Conservation (phyloP, 768 basidiomycete genomes). For the Auricularia sp. region DNA sequence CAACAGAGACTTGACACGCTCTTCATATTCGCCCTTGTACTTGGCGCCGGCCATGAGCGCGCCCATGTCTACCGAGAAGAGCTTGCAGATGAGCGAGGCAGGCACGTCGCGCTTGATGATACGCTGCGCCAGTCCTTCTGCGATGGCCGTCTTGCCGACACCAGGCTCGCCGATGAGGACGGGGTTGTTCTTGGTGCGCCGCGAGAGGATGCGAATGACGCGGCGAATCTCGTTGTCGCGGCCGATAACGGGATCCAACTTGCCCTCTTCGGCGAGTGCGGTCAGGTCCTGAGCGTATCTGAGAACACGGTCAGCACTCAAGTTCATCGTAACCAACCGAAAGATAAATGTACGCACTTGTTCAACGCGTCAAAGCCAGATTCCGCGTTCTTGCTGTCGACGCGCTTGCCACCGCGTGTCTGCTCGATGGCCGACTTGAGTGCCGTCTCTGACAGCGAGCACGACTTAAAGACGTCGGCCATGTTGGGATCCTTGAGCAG, state of each 20-base stretch:
- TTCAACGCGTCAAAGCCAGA: constrained; percentile 86
- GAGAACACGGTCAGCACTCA: neutral
- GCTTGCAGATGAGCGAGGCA: constrained; percentile 53
- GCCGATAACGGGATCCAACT: constrained; percentile 92
- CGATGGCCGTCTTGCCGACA: constrained; percentile 92
- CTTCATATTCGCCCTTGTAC: constrained; percentile 95
- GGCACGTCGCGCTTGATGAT: constrained; percentile 93
- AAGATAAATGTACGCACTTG: constrained; percentile 34
- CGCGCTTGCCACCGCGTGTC: constrained; percentile 69
- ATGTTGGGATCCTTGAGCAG: constrained; percentile 68
- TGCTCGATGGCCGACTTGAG: constrained; percentile 72
- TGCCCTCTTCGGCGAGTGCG: constrained; percentile 78
- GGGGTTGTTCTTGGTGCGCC: constrained; percentile 90
- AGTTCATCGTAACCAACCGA: neutral
- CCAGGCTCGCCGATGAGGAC: constrained; percentile 92
- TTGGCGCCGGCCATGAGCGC: constrained; percentile 88
- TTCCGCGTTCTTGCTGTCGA: constrained; percentile 81
- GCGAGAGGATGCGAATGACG: constrained; percentile 63
- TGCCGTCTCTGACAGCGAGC: constrained; percentile 55
- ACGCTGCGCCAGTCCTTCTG: constrained; percentile 90
- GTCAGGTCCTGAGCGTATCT: constrained; percentile 76
- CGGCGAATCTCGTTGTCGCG: constrained; percentile 88
- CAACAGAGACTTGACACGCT: constrained; percentile 85
- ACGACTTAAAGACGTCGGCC: constrained; percentile 61
- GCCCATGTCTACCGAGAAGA: constrained; percentile 89